Evolutionary conservation across 768 basidiomycete genomes (phyloP).

Genomic region (Agrocybe pediades): DNA sequence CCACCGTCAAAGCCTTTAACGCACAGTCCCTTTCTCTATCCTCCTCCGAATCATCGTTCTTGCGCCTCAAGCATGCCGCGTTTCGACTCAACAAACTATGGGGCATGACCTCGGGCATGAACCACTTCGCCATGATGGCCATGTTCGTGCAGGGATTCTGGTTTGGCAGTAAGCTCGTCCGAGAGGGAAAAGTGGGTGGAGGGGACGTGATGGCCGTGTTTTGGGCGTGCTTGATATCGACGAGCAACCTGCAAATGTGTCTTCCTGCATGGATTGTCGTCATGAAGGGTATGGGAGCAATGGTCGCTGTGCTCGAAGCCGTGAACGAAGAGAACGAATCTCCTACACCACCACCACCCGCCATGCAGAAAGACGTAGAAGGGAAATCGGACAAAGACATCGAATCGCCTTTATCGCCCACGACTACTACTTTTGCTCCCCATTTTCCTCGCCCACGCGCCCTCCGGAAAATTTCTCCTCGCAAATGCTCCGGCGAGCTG

Average conservation of each 20-base stretch:
- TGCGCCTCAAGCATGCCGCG: constrained; percentile 46
- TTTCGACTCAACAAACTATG: constrained; percentile 66
- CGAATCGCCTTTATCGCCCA: constrained; percentile 69
- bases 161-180: constrained; percentile 90
- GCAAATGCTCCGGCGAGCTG: constrained; percentile 72
- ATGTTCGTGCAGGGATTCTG: constrained; percentile 99
- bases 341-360: too few relatives aligned
- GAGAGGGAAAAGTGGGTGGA: constrained; percentile 61
- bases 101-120: constrained; percentile 67
- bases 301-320: constrained; percentile 55
- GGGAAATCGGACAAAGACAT: too few relatives aligned
- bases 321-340: too few relatives aligned
- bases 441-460: constrained; percentile 50
- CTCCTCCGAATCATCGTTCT: constrained; percentile 44
- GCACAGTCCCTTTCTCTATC: constrained; percentile 56
- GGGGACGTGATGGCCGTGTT: constrained; percentile 96
- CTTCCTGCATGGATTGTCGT: constrained; percentile 80
- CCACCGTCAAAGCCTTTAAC: constrained; percentile 94
- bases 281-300: constrained; percentile 81
- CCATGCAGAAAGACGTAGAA: too few relatives aligned
- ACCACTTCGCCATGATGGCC: constrained; percentile 81
- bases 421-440: constrained; percentile 45
- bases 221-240: constrained; percentile 94
- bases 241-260: constrained; percentile 83
- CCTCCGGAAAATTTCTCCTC: constrained; percentile 37